Evolutionary conservation across 768 basidiomycete species (phyloP).

Genomic region (Hygrocybe coccinea): DNA sequence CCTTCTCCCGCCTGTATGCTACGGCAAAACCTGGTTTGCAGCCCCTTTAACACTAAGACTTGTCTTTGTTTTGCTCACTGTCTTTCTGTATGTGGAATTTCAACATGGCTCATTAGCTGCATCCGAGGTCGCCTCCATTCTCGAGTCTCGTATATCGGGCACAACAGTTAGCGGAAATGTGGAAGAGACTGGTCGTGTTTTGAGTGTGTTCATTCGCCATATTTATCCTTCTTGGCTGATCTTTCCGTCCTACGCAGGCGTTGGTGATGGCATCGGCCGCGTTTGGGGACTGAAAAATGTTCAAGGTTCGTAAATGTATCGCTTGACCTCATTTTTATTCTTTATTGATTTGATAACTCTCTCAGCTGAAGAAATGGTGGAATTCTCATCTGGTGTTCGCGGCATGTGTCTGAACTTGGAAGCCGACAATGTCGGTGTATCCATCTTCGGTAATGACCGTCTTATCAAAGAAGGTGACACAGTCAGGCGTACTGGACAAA

Average conservation of each 20-base stretch:
- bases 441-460: conserved; percentile 98
- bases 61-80: not conserved
- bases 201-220: conserved; percentile 60
- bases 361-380: conserved; percentile 99
- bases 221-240: conserved; percentile 2
- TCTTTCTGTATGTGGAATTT: no score
- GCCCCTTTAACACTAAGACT: no score
- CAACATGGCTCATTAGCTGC: conserved; percentile 62
- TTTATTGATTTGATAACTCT: conserved; percentile 4
- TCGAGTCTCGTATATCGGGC: conserved; percentile 97
- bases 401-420: conserved; percentile 99
- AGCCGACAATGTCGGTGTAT: conserved; percentile 99
- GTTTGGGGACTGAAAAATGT: conserved; percentile 99
- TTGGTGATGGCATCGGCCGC: conserved; percentile 99
- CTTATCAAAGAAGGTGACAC: conserved; percentile 99
- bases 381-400: conserved; percentile 99
- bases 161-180: conserved; percentile 87
- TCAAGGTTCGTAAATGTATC: conserved; percentile 61
- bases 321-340: no score
- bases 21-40: conserved; percentile 93
- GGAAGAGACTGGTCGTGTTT: conserved; percentile 97
- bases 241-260: conserved; percentile 52
- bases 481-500: conserved; percentile 99
- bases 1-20: conserved; percentile 81
- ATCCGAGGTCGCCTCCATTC: conserved; percentile 98